Conservation (phyloP, 2,329 filamentous ascomycete genomes). For the Chalara sp. region DNA sequence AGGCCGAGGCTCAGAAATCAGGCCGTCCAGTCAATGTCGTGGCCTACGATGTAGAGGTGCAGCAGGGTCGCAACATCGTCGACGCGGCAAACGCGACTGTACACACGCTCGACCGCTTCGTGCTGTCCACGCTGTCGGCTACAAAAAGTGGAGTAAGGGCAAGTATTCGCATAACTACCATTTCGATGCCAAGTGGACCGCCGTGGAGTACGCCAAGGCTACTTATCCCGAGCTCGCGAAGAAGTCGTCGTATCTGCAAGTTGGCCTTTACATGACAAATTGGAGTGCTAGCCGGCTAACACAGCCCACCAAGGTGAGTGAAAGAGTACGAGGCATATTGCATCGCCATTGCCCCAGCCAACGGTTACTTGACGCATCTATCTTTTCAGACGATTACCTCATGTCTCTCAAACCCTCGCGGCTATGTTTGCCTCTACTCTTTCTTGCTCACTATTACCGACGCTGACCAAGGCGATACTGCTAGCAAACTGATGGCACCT, state of each 20-base stretch:
- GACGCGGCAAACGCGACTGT: constrained; percentile 40
- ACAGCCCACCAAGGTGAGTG: constrained; percentile 39
- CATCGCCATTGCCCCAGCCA: too few relatives aligned
- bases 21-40: constrained; percentile 23
- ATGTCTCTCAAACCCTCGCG: too few relatives aligned
- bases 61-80: constrained; percentile 47
- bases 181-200: constrained; percentile 45
- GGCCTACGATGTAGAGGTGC: constrained; percentile 39
- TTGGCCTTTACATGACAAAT: constrained; percentile 32
- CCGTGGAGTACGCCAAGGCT: constrained; percentile 28
- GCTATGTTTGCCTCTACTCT: too few relatives aligned
- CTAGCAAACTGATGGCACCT: constrained; percentile 33
- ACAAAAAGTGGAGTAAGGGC: constrained; percentile 40
- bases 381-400: too few relatives aligned
- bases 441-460: background rate
- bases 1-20: constrained; percentile 23
- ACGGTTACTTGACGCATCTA: too few relatives aligned
- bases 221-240: constrained; percentile 36
- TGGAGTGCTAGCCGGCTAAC: constrained; percentile 38
- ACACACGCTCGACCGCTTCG: constrained; percentile 35
- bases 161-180: constrained; percentile 42
- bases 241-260: constrained; percentile 39
- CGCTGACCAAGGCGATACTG: background rate
- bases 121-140: constrained; percentile 39
- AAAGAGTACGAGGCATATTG: too few relatives aligned